phyloP scores from a whole-genome alignment of 768 basidiomycete species.

The Coprinopsis strossmayeri region DNA sequence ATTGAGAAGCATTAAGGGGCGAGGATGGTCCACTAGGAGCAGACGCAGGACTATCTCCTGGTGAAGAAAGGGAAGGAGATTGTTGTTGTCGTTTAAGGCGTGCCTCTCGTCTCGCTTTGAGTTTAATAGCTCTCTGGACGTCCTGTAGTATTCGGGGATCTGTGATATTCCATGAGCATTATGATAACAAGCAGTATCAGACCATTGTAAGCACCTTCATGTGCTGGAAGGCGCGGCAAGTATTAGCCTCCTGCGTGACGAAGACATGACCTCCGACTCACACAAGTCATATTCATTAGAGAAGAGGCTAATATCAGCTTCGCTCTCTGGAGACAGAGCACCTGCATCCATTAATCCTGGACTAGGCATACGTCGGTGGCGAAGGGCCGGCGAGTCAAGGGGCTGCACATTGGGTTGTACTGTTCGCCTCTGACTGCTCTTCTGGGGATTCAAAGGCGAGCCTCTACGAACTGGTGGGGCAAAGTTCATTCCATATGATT shows the following conservation, averaged over 20 bases:
- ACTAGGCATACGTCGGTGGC: constrained; percentile 22
- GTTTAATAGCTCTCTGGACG: constrained; percentile 65
- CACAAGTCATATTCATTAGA: constrained; percentile 77
- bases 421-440: constrained; percentile 8
- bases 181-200: background rate
- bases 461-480: constrained; percentile 23
- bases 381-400: constrained; percentile 15
- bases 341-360: constrained; percentile 9
- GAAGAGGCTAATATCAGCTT: constrained; percentile 32
- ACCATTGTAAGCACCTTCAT: constrained; percentile 50
- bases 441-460: constrained; percentile 29
- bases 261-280: constrained; percentile 28
- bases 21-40: constrained; percentile 10
- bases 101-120: constrained; percentile 72
- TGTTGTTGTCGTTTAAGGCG: constrained; percentile 32
- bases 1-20: constrained; percentile 18
- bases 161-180: constrained; percentile 21
- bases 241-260: background rate
- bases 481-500: constrained; percentile 12
- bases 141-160: constrained; percentile 80
- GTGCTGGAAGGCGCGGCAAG: constrained; percentile 36
- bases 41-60: constrained; percentile 6
- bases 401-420: constrained; percentile 1
- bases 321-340: constrained; percentile 11
- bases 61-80: constrained; percentile 12